Conservation (phyloP, 192 early-diverging fungal species). For the Linderina pennispora region DNA sequence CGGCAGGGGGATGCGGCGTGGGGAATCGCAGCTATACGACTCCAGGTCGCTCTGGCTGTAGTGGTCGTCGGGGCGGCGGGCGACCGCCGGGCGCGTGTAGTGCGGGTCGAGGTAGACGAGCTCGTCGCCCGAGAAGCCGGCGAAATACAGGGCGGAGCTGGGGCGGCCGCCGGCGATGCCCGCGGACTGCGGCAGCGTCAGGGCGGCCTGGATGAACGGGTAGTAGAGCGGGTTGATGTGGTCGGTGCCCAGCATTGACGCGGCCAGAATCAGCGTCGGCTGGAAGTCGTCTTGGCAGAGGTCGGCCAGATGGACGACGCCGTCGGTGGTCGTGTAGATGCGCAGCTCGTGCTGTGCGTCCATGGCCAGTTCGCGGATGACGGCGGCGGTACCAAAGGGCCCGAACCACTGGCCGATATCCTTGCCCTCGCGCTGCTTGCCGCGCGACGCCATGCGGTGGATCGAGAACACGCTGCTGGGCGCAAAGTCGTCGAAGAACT, state of each 20-base stretch:
- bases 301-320: constrained; percentile 64
- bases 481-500: constrained; percentile 78
- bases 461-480: constrained; percentile 78
- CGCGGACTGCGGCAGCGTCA: constrained; percentile 69
- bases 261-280: constrained; percentile 78
- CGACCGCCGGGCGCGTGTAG: constrained; percentile 62
- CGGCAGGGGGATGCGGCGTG: constrained; percentile 66
- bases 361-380: constrained; percentile 16
- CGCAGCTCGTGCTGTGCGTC: constrained; percentile 42
- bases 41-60: constrained; percentile 53
- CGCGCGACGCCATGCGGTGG: constrained; percentile 80
- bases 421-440: constrained; percentile 73
- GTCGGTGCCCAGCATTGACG: constrained; percentile 87
- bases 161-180: constrained; percentile 95
- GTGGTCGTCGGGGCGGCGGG: constrained; percentile 5
- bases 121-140: constrained; percentile 71
- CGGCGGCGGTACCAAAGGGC: constrained; percentile 54
- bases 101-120: constrained; percentile 94
- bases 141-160: constrained; percentile 92
- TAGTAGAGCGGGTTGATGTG: constrained; percentile 85
- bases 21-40: constrained; percentile 76
- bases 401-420: constrained; percentile 98
- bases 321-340: constrained; percentile 77
- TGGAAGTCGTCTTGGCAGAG: constrained; percentile 41
- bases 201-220: constrained; percentile 55